Conservation (phyloP, 2,329 filamentous ascomycete species). For the Dactylellina parvicollis region DNA sequence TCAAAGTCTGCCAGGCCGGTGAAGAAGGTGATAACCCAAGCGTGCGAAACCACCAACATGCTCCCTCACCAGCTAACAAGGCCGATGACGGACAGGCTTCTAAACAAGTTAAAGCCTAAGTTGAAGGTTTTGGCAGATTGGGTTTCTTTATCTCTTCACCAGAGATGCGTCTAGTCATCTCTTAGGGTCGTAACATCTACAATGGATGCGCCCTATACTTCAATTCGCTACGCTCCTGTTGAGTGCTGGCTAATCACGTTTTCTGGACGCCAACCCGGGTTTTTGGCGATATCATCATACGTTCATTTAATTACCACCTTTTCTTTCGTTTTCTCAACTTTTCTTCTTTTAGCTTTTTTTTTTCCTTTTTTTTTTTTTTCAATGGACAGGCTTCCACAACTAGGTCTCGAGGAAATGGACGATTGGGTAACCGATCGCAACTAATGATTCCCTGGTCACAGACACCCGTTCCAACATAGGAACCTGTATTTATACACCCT, state of each 20-base stretch:
- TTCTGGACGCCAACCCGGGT: constrained; percentile 22
- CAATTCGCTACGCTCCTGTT: constrained; percentile 31
- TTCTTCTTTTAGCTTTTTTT: constrained; percentile 34
- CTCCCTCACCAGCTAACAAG: constrained; percentile 15
- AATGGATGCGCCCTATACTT: constrained; percentile 21
- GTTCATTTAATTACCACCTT: constrained; percentile 55
- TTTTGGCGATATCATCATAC: constrained; percentile 52
- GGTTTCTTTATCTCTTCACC: constrained; percentile 3
- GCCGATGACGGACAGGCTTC: constrained; percentile 33
- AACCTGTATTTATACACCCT: constrained; percentile 50
- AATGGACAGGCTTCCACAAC: constrained; percentile 48
- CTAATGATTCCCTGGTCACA: constrained; percentile 41
- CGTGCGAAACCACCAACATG: constrained; percentile 67
- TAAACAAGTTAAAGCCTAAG: constrained; percentile 49
- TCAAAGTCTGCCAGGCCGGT: constrained; percentile 94
- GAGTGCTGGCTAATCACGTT: constrained; percentile 50
- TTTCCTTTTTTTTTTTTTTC: constrained; percentile 27
- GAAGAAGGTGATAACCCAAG: constrained; percentile 74
- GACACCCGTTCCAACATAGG: constrained; percentile 13
- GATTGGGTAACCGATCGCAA: constrained; percentile 3
- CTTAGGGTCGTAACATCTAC: not conserved
- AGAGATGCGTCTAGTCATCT: constrained; percentile 18
- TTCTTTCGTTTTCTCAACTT: constrained; percentile 23
- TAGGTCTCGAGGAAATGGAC: constrained; percentile 32
- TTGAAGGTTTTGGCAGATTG: constrained; percentile 1